Evolutionary conservation across 768 basidiomycete genomes (phyloP), one percentile per base, ranked within the genome.

Genomic region (Pholiota molesta): DNA sequence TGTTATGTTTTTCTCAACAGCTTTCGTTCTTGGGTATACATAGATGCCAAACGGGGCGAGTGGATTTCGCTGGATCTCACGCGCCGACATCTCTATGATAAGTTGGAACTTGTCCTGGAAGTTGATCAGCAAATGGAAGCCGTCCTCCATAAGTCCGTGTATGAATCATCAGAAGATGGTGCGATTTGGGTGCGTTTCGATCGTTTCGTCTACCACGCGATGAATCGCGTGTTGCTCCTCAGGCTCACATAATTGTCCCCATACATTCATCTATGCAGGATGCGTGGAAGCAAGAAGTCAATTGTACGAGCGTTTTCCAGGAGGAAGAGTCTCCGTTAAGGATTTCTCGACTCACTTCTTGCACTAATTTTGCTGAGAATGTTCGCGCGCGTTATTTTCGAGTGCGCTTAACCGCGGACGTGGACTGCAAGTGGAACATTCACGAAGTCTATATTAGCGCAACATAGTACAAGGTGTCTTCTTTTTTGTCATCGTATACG

Each of bases 31-130:
- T 21, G 19, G 52, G 17, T 26, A 33, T n/a, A n/a, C n/a, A n/a
- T 52, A 77, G 76, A 69, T 62, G 76, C 71, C 3, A 63, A 62
- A 44, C 52, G 62, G 29, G 72, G 69, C 16, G 76, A 77, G 29
- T 74, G 66, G 65, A 67, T 78, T 60, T 58, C 65, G 40, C 56
- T 77, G 8, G 71, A 77, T 60, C 52, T 70, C 29, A 65, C 71
- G 35, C 39, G n/a, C 21, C 45, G 40, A 31, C 28, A 57, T 23
- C 55, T 58, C 42, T 49, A 53, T 26, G 49, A 37, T 45, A 37
- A 45, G 11, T 35, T 70, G 16, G 69, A 71, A 40, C 59, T 77
- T n/a, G 73, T 68, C 17, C 59, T 77, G 3, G 63, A 77, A 29
- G 68, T 76, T 44, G 73, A 73, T 57, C 37, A 60, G 26, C 49